Percentiles rank a stretch among this genome's conserved stretches.
Evolutionary conservation across 148 eudicot genomes (phyloP).

Genomic region (Euryodendron excelsum): DNA sequence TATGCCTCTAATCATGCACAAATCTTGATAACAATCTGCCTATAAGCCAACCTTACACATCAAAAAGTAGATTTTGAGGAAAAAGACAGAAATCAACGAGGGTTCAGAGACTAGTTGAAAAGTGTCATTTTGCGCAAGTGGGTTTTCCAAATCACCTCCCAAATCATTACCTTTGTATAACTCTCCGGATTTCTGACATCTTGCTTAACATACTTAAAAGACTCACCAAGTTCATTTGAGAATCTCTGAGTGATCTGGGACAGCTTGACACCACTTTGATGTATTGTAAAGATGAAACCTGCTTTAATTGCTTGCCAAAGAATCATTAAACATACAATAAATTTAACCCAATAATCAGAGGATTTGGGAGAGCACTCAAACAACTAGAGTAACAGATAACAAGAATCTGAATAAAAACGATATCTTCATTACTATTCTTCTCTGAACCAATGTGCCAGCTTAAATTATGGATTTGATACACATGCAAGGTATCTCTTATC

Average conservation of each 20-base stretch:
- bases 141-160: neutral
- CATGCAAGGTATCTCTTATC: conserved; percentile 2
- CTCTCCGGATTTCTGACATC: neutral
- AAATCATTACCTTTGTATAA: neutral
- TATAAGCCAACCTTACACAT: neutral
- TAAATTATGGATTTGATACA: conserved; percentile 2
- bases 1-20: neutral
- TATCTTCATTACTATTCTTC: conserved; percentile 1
- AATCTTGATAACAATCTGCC: too few relatives aligned
- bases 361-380: neutral
- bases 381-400: neutral
- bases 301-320: neutral
- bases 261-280: neutral
- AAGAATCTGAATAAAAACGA: neutral
- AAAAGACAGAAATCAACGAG: neutral
- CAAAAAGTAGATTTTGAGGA: neutral
- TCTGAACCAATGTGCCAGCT: neutral
- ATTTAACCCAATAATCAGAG: neutral
- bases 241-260: neutral
- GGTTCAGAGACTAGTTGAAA: neutral
- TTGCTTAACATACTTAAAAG: neutral
- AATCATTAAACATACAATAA: neutral
- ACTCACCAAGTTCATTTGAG: neutral
- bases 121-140: neutral
- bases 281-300: neutral